Conservation (phyloP, 805 yeast genomes). For the Sugiyamaella chiloensis region DNA sequence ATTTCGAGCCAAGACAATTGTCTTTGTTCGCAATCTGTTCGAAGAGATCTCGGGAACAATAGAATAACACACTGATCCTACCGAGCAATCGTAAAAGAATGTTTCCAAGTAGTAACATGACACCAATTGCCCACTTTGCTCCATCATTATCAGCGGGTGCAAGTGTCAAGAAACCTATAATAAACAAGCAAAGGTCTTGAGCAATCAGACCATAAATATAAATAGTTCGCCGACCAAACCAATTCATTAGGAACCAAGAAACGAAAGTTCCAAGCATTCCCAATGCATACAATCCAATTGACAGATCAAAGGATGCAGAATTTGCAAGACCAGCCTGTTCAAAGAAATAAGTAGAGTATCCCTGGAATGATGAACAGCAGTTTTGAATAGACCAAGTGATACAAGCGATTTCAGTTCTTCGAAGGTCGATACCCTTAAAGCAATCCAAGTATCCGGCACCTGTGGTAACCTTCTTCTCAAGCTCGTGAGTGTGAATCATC, state of each 20-base stretch:
- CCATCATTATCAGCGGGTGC: constrained; percentile 27
- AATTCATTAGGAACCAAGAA: constrained; percentile 24
- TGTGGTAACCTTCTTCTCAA: constrained; percentile 23
- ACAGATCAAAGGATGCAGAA: constrained; percentile 40
- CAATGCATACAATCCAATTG: constrained; percentile 43
- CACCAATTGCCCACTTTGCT: constrained; percentile 36
- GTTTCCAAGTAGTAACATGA: constrained; percentile 45
- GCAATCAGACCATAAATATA: constrained; percentile 35
- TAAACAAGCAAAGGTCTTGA: constrained; percentile 37
- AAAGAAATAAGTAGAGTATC: constrained; percentile 21
- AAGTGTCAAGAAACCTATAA: constrained; percentile 44
- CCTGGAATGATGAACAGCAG: constrained; percentile 14
- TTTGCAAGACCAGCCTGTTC: constrained; percentile 25
- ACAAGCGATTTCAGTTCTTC: constrained; percentile 51
- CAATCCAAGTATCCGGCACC: constrained; percentile 38
- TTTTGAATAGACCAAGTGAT: constrained; percentile 45
- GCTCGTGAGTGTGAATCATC: constrained; percentile 44
- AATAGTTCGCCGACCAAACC: constrained; percentile 26
- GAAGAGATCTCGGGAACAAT: constrained; percentile 38
- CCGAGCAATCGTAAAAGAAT: constrained; percentile 39
- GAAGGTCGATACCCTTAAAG: constrained; percentile 43
- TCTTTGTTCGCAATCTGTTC: constrained; percentile 40
- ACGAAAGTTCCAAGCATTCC: constrained; percentile 43
- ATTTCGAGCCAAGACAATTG: constrained; percentile 41
- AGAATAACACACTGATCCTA: constrained; percentile 7